Evolutionary conservation across 2,329 filamentous ascomycete genomes (phyloP), one percentile per base, ranked within the genome.

Genomic region (Fusarium albidum): DNA sequence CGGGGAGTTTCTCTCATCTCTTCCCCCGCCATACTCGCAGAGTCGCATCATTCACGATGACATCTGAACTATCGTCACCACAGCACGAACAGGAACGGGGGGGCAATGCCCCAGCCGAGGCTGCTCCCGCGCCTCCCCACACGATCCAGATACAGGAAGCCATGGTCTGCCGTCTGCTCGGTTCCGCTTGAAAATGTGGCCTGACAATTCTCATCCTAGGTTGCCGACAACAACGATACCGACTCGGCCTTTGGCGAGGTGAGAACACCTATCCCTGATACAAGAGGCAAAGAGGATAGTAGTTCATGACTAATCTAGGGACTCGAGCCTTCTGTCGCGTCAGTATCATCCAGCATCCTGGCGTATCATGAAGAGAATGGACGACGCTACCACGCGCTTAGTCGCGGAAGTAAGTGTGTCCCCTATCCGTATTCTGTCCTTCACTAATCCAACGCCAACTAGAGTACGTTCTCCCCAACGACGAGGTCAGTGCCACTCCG

Each of bases 391-490:
- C 54, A 57, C 43, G 61, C 51, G 7, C 53, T 66, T 35, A 61
- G 64, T 40, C 46, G 57, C 32, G 65, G 64, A 31, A 39, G 37
- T 39, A 39, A 39, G 37, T 9, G 13, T 11, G 21, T 26, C 18
- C 17, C 15, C 18, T 10, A 7, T 21, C 7, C 21, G 21, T 21
- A 5, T 21, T 21, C 4, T 21, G 5, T 5, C 21, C 21, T 4
- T 7, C 37, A 12, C 13, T 18, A 9, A 25, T 8, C 37, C 26
- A 21, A 39, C 14, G 14, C 21, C 14, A 18, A 15, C 26, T 12
- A 21, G 61, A 64, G 61, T 69, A 69, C 50, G 57, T 67, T 2
- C 42, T 68, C 10, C 64, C 64, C 5, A 69, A 67, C 46, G 66
- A 70, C 49, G 59, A 65, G 33, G 18, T 31, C 5, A 34, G 32